Evolutionary conservation across 345 rosid genomes (phyloP), one percentile per base, ranked within the genome.

Genomic region (Iberis pinnata): DNA sequence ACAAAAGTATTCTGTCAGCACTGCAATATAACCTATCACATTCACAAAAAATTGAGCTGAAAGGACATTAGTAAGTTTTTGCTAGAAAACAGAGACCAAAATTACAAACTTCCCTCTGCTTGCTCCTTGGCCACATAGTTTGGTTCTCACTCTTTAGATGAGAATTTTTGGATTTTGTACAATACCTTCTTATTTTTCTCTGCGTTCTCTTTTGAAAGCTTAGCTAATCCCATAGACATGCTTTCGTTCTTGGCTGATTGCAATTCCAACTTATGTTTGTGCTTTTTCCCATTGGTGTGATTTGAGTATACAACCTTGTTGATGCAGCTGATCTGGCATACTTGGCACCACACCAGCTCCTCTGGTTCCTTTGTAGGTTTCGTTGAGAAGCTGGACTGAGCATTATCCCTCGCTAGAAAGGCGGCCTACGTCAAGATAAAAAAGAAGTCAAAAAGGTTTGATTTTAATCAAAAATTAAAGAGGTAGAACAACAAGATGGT

Each of bases 281-380:
- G 70, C 50, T 43, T 58, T 25, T 50, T 32, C 13, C 64, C 70
- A 18, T 42, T 24, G 18, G 46, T 43, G 53, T 65, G 70, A 43
- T 58, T 18, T 57, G 32, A 40, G 43, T 49, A 65, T 43, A 8
- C 47, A 57, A 37, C 58, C 53, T 42, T 57, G 53, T 26, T 49
- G 19, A 3, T 35, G 58, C 58, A 65, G 14, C 47, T 49, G 2
- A 50, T 65, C 53, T 57, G 53, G 32, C 70, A 65, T 12, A 56
- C 44, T 22, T 39, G 12, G 58, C 70, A 57, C 63, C 51, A 57
- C 46, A 58, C 70, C 12, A 32, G 58, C 63, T 56, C 32, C 25
- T 22, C 25, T 22, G 25, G 25, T 22, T 22, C 25, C 3, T 22
- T 22, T 22, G 6, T 22, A 22, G 25, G 25, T 22, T 22, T 22